These are phyloP conservation scores for Rubia occidens DNA, from an alignment of 305 asterid species.

Conservation along the genomic window DNA sequence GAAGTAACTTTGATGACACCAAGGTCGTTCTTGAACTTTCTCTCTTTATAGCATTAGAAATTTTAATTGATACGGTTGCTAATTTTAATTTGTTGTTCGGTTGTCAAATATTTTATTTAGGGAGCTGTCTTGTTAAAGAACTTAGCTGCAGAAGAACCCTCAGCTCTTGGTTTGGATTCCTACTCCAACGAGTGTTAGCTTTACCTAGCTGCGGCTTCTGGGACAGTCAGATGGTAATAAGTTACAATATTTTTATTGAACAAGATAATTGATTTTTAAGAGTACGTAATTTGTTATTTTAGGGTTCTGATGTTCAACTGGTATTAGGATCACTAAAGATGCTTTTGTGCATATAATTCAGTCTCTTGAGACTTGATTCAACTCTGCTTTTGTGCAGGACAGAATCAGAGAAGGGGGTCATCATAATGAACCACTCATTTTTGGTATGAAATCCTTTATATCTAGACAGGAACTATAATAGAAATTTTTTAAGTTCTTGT, in stretches of 20 bases:
- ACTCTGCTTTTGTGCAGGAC: constrained; percentile 45
- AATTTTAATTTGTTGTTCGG: constrained; percentile 23
- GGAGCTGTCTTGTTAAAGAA: constrained; percentile 73
- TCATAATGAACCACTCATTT: constrained; percentile 77
- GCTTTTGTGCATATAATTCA: not conserved
- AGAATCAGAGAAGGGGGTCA: constrained; percentile 92
- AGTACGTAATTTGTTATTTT: not conserved
- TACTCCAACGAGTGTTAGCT: constrained; percentile 89
- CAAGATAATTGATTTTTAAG: not conserved
- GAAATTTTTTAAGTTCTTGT: not conserved
- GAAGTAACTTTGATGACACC: constrained; percentile 93
- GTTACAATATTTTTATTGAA: constrained; percentile 20
- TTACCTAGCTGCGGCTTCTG: constrained; percentile 96
- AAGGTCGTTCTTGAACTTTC: constrained; percentile 45
- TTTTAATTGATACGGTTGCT: constrained; percentile 20
- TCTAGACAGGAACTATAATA: constrained; percentile 10
- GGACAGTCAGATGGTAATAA: constrained; percentile 83
- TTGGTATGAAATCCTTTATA: constrained; percentile 46
- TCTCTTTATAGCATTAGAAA: constrained; percentile 16
- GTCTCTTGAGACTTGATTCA: not conserved
- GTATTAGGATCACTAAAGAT: not conserved
- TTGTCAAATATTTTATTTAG: constrained; percentile 26
- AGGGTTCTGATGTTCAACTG: constrained; percentile 5
- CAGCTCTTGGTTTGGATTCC: constrained; percentile 91
- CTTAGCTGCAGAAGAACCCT: constrained; percentile 87